Evolutionary conservation across 2,329 filamentous ascomycete species (phyloP).

Genomic region (Phyllosticta citribraziliensis): DNA sequence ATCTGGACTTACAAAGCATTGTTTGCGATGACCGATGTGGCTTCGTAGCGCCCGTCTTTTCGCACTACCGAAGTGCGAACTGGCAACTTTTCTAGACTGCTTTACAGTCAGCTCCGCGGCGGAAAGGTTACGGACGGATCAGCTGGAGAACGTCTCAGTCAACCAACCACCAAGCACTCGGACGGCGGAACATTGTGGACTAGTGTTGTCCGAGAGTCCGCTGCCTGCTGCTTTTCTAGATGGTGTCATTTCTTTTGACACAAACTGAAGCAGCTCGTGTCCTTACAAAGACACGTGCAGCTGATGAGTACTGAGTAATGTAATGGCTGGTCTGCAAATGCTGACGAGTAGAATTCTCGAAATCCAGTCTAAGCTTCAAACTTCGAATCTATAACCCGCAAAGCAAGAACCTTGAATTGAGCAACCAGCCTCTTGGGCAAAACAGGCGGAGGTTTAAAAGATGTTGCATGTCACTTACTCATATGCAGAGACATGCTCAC

Average conservation of each 20-base stretch:
- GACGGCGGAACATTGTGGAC: not conserved
- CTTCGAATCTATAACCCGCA: not conserved
- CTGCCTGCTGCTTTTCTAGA: not conserved
- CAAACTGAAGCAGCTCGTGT: not conserved
- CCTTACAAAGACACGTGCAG: not conserved
- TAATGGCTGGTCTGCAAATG: too few species aligned
- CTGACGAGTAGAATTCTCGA: not conserved
- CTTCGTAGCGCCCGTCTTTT: not conserved
- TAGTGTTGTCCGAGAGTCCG: not conserved
- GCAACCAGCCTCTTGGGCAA: too few species aligned
- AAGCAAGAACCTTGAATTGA: not conserved
- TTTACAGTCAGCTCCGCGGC: not conserved
- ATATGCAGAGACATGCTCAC: too few species aligned
- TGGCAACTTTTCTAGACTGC: not conserved
- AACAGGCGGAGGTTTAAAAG: too few species aligned
- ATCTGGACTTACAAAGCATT: not conserved
- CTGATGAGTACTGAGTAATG: not conserved
- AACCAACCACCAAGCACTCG: not conserved
- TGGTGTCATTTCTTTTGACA: too few species aligned
- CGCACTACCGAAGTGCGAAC: not conserved
- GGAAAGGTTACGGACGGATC: not conserved
- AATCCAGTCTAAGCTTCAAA: not conserved
- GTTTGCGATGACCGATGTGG: not conserved
- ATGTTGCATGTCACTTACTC: too few species aligned
- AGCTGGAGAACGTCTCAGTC: not conserved